These are phyloP conservation scores for Xylaria palmicola DNA, from an alignment of 495 filamentous ascomycete genomes.

Conservation along the genomic window DNA sequence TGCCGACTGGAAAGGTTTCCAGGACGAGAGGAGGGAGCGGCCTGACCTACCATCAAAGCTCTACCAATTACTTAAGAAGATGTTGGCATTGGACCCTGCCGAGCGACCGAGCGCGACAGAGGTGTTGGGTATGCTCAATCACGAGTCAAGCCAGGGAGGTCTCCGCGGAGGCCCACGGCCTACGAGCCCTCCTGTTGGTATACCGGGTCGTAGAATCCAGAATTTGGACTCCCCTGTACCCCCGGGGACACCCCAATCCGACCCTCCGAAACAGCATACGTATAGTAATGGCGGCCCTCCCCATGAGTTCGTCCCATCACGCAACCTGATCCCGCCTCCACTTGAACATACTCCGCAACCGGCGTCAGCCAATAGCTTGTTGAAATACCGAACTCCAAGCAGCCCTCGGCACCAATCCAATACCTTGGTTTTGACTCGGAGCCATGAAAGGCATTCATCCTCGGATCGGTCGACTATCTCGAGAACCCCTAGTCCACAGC, in stretches of 20 bases:
- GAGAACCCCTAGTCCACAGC: conserved; percentile 27
- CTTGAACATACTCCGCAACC: conserved; percentile 28
- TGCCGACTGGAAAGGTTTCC: conserved; percentile 79
- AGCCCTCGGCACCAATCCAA: conserved; percentile 34
- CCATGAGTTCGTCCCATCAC: conserved; percentile 31
- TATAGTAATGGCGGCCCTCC: conserved; percentile 16
- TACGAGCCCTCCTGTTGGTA: conserved; percentile 26
- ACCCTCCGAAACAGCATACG: conserved; percentile 34
- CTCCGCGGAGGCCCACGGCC: conserved; percentile 32
- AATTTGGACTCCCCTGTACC: conserved; percentile 56
- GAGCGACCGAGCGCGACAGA: conserved; percentile 83
- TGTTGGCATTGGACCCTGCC: conserved; percentile 74
- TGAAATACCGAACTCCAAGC: conserved; percentile 30
- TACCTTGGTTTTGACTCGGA: conserved; percentile 33
- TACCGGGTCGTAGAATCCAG: conserved; percentile 51
- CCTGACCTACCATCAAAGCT: conserved; percentile 84
- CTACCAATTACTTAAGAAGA: conserved; percentile 76
- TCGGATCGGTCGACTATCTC: conserved; percentile 17
- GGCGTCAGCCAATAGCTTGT: conserved; percentile 25
- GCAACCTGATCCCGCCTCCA: conserved; percentile 30
- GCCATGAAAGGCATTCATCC: conserved; percentile 33
- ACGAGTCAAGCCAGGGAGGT: conserved; percentile 50
- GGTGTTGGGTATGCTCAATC: conserved; percentile 78
- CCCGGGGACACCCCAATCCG: conserved; percentile 43
- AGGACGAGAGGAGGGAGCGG: conserved; percentile 67